These are phyloP conservation scores for Lachnellula hyalina DNA, from an alignment of 2,329 filamentous ascomycete species.

Conservation along the genomic window DNA sequence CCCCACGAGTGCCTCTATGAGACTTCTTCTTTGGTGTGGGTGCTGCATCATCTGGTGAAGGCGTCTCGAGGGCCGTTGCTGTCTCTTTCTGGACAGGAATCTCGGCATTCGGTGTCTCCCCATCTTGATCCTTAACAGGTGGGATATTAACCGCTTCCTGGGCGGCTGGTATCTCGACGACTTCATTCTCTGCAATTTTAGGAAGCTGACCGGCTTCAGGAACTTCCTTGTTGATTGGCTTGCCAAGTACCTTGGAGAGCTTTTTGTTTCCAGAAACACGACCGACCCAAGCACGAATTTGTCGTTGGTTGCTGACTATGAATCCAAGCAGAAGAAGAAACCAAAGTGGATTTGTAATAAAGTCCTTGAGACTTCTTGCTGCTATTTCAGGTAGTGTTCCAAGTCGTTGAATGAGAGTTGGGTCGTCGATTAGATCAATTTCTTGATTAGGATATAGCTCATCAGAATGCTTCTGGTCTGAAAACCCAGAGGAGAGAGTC, in stretches of 20 bases:
- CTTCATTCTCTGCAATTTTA: constrained; percentile 8
- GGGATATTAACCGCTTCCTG: constrained; percentile 4
- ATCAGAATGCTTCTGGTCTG: constrained; percentile 27
- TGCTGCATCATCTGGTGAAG: constrained; percentile 19
- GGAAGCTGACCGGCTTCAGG: constrained; percentile 2
- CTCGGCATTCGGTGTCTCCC: neutral
- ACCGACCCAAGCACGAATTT: constrained; percentile 31
- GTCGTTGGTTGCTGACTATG: constrained; percentile 21
- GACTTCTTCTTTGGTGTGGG: constrained; percentile 48
- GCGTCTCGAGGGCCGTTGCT: neutral
- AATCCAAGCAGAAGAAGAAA: constrained; percentile 32
- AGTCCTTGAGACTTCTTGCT: constrained; percentile 46
- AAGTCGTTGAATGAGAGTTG: constrained; percentile 43
- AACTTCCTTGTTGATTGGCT: neutral
- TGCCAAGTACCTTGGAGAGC: constrained; percentile 20
- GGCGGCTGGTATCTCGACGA: constrained; percentile 3
- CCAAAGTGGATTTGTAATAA: constrained; percentile 47
- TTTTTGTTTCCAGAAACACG: constrained; percentile 17
- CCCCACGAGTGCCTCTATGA: constrained; percentile 66
- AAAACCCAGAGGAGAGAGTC: constrained; percentile 37
- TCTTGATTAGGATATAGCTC: constrained; percentile 10
- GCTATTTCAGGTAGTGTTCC: constrained; percentile 47
- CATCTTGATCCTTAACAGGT: neutral
- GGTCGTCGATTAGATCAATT: constrained; percentile 33
- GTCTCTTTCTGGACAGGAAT: neutral